phyloP scores from a whole-genome alignment of 176 grass and related monocot genomes.

The Juncus effusus region DNA sequence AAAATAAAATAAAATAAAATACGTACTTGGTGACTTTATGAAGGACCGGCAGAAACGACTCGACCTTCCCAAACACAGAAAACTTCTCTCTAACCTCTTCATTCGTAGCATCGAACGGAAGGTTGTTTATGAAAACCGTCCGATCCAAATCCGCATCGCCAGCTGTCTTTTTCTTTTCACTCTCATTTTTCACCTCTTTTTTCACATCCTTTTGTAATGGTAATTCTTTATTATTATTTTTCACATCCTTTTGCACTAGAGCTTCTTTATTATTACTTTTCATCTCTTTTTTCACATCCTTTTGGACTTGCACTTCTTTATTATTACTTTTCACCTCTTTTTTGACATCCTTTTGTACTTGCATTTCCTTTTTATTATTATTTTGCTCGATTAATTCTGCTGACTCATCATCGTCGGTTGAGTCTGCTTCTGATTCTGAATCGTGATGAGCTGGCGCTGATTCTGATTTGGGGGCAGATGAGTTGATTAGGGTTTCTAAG shows the following conservation, averaged over 20 bases:
- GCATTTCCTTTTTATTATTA: no score
- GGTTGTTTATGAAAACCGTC: slow-evolving; percentile 92
- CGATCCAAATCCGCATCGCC: slow-evolving; percentile 55
- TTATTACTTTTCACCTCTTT: background rate
- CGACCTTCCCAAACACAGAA: slow-evolving; percentile 72
- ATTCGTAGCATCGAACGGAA: slow-evolving; percentile 73
- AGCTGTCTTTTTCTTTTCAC: slow-evolving; percentile 29
- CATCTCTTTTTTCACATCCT: slow-evolving; percentile 21
- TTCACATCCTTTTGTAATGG: background rate
- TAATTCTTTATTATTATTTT: slow-evolving; percentile 36
- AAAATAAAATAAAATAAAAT: no score
- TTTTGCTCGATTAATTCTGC: background rate
- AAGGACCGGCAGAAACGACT: slow-evolving; percentile 81
- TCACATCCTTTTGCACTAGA: background rate
- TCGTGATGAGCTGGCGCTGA: slow-evolving; percentile 35
- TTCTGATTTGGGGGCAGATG: slow-evolving; percentile 48
- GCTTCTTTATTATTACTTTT: background rate
- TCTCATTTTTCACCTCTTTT: slow-evolving; percentile 28
- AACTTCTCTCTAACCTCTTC: slow-evolving; percentile 76
- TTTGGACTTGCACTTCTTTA: no score
- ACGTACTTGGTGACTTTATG: slow-evolving; percentile 96
- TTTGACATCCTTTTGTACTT: background rate
- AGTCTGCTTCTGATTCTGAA: slow-evolving; percentile 9
- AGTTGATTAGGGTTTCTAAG: slow-evolving; percentile 75
- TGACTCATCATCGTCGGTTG: background rate